phyloP scores from a whole-genome alignment of 768 basidiomycete genomes.

The Hypholoma sublateritium region DNA sequence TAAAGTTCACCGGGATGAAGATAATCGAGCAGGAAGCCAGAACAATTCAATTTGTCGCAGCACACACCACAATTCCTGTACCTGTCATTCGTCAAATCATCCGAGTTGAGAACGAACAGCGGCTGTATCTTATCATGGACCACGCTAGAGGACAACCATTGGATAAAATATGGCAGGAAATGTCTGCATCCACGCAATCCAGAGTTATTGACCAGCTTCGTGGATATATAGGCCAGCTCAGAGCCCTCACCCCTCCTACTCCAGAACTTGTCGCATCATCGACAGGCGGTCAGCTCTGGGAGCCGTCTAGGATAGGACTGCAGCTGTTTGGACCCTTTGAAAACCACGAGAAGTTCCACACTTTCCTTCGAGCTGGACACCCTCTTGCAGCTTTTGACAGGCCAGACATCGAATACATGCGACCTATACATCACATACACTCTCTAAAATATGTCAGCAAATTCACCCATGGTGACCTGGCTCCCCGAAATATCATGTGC shows the following conservation, averaged over 20 bases:
- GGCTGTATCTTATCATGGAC: not conserved
- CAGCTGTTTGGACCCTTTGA: not conserved
- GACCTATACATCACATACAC: not conserved
- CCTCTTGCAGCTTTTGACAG: not conserved
- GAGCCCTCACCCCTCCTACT: not conserved
- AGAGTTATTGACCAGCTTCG: not conserved
- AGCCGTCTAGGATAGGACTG: not conserved
- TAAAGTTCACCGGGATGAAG: not conserved
- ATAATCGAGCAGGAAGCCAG: not conserved
- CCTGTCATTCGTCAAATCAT: not conserved
- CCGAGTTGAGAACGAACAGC: not conserved
- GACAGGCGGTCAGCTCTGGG: not conserved
- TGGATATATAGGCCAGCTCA: not conserved
- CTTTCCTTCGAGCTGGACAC: not conserved
- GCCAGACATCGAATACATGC: not conserved
- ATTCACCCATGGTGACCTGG: not conserved
- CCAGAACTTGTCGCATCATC: not conserved
- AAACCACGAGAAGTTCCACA: not conserved
- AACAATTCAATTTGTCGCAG: not conserved
- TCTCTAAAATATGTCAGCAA: not conserved
- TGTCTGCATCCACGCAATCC: not conserved
- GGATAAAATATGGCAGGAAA: not conserved
- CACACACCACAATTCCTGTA: conserved; percentile 5
- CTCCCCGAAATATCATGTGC: not conserved
- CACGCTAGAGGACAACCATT: not conserved